Percentiles rank a stretch among this genome's conserved stretches.
These are phyloP conservation scores for Clathrus columnatus DNA, from an alignment of 768 basidiomycete genomes.

Conservation along the genomic window DNA sequence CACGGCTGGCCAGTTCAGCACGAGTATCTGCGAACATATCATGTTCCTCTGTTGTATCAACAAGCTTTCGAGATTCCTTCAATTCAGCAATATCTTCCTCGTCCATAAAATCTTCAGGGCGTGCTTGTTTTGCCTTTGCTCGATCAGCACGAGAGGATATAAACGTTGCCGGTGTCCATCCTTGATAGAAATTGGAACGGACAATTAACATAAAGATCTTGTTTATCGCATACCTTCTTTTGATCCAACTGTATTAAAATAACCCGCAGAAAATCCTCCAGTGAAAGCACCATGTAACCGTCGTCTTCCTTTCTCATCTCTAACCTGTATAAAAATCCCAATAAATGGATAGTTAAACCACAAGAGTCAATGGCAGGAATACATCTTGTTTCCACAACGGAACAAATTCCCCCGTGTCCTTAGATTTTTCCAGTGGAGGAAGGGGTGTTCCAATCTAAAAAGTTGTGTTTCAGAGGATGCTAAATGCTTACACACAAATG, in stretches of 20 bases:
- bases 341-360: constrained; percentile 12
- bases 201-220: too few species aligned
- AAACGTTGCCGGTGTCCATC: constrained; percentile 93
- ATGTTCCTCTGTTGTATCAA: constrained; percentile 76
- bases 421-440: constrained; percentile 89
- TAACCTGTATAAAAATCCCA: constrained; percentile 41
- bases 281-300: constrained; percentile 98
- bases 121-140: constrained; percentile 48
- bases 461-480: background rate
- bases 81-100: constrained; percentile 90
- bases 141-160: constrained; percentile 79
- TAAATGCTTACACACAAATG: background rate
- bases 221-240: constrained; percentile 87
- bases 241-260: constrained; percentile 92
- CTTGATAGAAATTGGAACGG: too few species aligned
- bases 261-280: constrained; percentile 95
- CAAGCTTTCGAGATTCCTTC: constrained; percentile 60
- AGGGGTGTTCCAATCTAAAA: constrained; percentile 86
- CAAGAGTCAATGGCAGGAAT: constrained; percentile 15
- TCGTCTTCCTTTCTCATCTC: constrained; percentile 88
- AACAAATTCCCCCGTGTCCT: constrained; percentile 89
- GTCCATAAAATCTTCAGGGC: constrained; percentile 96
- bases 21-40: constrained; percentile 53
- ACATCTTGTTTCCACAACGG: constrained; percentile 98
- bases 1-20: constrained; percentile 30